Conservation (phyloP, 2,329 filamentous ascomycete genomes). For the Scorias spongiosa region DNA sequence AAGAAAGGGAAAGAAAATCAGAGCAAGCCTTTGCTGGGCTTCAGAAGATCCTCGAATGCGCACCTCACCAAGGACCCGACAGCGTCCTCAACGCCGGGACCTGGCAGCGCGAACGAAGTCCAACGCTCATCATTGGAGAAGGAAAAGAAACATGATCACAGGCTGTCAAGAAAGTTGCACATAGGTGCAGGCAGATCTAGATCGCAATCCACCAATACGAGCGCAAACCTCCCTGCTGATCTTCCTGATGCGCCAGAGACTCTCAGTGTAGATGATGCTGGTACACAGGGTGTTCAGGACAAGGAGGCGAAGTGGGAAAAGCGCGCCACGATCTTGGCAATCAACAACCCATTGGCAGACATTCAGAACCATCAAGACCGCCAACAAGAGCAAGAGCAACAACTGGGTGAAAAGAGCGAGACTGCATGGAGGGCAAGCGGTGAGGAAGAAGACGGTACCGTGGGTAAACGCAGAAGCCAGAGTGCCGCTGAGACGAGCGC, state of each 20-base stretch:
- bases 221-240: conserved; percentile 62
- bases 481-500: conserved; percentile 23
- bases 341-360: conserved; percentile 28
- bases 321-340: conserved; percentile 75
- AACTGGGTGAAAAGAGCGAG: neutral
- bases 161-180: conserved; percentile 38
- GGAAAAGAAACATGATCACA: conserved; percentile 45
- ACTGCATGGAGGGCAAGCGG: neutral
- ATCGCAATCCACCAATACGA: conserved; percentile 40
- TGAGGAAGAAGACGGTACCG: conserved; percentile 10
- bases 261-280: conserved; percentile 25
- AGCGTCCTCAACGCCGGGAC: neutral
- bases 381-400: conserved; percentile 2
- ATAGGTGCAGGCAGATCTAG: conserved; percentile 17
- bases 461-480: conserved; percentile 12
- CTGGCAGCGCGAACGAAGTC: conserved; percentile 6
- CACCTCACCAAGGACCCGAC: conserved; percentile 10
- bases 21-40: conserved; percentile 19
- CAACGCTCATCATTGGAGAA: conserved; percentile 15
- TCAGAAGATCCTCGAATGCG: conserved; percentile 21
- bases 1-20: conserved; percentile 5
- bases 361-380: conserved; percentile 10
- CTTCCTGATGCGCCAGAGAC: conserved; percentile 75
- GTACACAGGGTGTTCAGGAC: conserved; percentile 27
- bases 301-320: conserved; percentile 77